Conservation (phyloP, 805 yeast genomes). For the Jamesozyma piceae region DNA sequence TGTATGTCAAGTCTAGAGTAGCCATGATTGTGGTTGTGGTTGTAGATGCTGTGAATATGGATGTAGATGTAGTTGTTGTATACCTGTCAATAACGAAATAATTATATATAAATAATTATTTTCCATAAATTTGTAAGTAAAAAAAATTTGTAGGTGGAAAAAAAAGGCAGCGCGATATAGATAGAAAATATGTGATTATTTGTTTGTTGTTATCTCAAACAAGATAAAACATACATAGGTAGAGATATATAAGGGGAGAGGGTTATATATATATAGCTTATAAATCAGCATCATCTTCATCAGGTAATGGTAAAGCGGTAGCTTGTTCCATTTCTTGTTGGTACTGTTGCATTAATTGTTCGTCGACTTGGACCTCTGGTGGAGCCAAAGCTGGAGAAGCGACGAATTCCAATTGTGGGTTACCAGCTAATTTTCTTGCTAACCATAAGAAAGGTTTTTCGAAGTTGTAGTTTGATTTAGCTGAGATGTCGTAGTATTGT, state of each 20-base stretch:
- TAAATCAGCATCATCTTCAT: constrained; percentile 99
- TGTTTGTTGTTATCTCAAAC: too few relatives aligned
- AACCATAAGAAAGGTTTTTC: constrained; percentile 99
- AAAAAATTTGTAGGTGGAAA: too few relatives aligned
- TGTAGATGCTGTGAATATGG: not conserved
- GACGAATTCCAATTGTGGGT: constrained; percentile 95
- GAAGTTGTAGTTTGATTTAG: constrained; percentile 98
- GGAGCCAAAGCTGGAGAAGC: constrained; percentile 99
- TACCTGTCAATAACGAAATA: not conserved
- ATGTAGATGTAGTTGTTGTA: not conserved
- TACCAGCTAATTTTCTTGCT: constrained; percentile 97
- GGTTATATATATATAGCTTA: constrained; percentile 33
- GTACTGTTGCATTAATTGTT: constrained; percentile 93
- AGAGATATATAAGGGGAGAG: too few relatives aligned
- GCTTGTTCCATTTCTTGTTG: constrained; percentile 99
- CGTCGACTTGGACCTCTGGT: constrained; percentile 97
- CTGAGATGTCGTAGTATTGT: constrained; percentile 98
- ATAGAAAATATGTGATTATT: too few relatives aligned
- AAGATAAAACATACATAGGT: too few relatives aligned
- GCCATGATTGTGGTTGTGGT: not conserved
- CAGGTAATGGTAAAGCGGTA: constrained; percentile 98
- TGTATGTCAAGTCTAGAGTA: constrained; percentile 19
- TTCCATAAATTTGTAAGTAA: too few relatives aligned
- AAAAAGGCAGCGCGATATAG: too few relatives aligned
- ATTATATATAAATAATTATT: too few relatives aligned